Evolutionary conservation across 2,329 filamentous ascomycete genomes (phyloP).

Genomic region (Fusarium humuli): DNA sequence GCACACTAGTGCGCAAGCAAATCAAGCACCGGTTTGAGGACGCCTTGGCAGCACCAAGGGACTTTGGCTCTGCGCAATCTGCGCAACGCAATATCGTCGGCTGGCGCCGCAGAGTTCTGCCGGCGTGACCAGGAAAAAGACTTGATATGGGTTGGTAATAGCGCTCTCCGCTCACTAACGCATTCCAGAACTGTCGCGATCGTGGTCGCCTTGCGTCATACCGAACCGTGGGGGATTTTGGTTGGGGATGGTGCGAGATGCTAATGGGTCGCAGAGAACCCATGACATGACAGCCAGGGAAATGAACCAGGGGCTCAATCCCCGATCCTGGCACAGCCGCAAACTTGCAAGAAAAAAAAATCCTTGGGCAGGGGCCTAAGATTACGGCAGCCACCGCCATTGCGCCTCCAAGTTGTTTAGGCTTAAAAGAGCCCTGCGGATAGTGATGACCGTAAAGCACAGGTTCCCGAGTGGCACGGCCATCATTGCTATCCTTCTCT

Average conservation of each 20-base stretch:
- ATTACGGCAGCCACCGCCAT: slow-evolving; percentile 42
- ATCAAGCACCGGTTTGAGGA: slow-evolving; percentile 32
- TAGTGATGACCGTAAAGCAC: slow-evolving; percentile 40
- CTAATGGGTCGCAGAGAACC: slow-evolving; percentile 39
- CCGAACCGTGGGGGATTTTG: slow-evolving; percentile 31
- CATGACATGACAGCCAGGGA: slow-evolving; percentile 43
- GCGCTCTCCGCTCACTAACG: slow-evolving; percentile 36
- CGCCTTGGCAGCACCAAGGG: slow-evolving; percentile 33
- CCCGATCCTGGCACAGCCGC: slow-evolving; percentile 29
- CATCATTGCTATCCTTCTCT: slow-evolving; percentile 18
- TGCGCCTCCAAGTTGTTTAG: slow-evolving; percentile 40
- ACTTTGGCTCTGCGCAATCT: slow-evolving; percentile 22
- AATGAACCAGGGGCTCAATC: slow-evolving; percentile 31
- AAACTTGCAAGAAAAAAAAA: slow-evolving; percentile 37
- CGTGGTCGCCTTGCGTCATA: slow-evolving; percentile 45
- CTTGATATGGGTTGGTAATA: slow-evolving; percentile 31
- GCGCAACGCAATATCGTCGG: slow-evolving; percentile 18
- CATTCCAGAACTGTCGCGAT: slow-evolving; percentile 39
- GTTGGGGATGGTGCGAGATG: slow-evolving; percentile 37
- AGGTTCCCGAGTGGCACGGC: slow-evolving; percentile 32
- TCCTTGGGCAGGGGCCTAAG: slow-evolving; percentile 27
- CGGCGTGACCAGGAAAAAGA: slow-evolving; percentile 30
- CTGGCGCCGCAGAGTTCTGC: slow-evolving; percentile 34
- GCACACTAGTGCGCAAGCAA: slow-evolving; percentile 44
- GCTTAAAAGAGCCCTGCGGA: slow-evolving; percentile 41